Evolutionary conservation across 495 filamentous ascomycete species (phyloP).

Genomic region (Daldinia decipiens): DNA sequence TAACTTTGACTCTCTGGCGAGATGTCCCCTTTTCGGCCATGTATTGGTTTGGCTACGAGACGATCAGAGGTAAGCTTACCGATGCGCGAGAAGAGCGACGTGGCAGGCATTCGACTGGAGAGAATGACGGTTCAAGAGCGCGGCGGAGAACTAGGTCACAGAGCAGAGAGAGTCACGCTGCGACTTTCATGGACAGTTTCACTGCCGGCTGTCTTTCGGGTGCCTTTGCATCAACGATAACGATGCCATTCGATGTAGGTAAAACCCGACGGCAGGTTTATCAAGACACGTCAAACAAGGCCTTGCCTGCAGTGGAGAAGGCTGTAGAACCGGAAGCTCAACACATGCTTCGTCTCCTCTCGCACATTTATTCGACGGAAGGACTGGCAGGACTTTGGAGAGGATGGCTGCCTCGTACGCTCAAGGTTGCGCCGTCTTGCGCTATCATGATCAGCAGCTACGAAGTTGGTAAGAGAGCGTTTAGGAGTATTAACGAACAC

Average conservation of each 20-base stretch:
- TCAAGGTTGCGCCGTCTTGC: conserved; percentile 96
- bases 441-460: conserved; percentile 99
- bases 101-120: conserved; percentile 47
- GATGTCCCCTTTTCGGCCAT: conserved; percentile 97
- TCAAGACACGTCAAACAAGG: conserved; percentile 56
- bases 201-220: conserved; percentile 84
- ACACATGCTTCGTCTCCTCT: conserved; percentile 79
- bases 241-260: conserved; percentile 96
- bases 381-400: conserved; percentile 83
- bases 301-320: conserved; percentile 40
- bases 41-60: conserved; percentile 98
- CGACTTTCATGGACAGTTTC: conserved; percentile 88
- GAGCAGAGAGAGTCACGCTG: conserved; percentile 67
- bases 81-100: conserved; percentile 67
- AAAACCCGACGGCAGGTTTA: conserved; percentile 93
- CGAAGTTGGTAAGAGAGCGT: conserved; percentile 92
- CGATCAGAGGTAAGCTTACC: conserved; percentile 71
- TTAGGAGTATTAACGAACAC: conserved; percentile 79
- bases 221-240: conserved; percentile 85
- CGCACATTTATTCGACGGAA: conserved; percentile 88
- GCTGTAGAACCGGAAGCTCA: conserved; percentile 72
- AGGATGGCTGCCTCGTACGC: conserved; percentile 87
- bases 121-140: conserved; percentile 40
- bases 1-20: conserved; percentile 92
- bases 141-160: conserved; percentile 59